Evolutionary conservation across 169 alveolate species (phyloP).

Genomic region (Cyclospora cayetanensis): DNA sequence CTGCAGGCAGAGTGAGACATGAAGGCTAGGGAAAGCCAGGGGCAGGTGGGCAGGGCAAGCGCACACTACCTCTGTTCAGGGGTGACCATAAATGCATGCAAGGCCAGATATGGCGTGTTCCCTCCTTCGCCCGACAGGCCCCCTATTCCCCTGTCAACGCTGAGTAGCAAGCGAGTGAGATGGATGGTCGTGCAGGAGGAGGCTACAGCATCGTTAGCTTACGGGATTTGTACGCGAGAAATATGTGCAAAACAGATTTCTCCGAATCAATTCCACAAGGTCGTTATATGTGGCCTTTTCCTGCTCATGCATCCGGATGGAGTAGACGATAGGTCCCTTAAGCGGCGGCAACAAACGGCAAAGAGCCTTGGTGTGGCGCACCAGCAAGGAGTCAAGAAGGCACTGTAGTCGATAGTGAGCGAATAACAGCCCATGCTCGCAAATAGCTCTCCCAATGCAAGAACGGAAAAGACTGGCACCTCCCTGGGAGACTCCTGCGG

Average conservation of each 20-base stretch:
- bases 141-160: too few species aligned
- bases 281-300: conserved; percentile 53
- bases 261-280: conserved; percentile 47
- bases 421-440: neutral
- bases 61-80: too few species aligned
- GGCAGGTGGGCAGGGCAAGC: too few species aligned
- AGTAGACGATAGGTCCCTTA: conserved; percentile 42
- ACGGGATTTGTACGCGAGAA: conserved; percentile 50
- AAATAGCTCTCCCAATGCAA: neutral
- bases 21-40: too few species aligned
- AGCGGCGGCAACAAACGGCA: conserved; percentile 56
- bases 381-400: conserved; percentile 19
- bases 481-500: neutral
- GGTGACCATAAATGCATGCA: too few species aligned
- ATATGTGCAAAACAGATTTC: conserved; percentile 68
- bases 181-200: too few species aligned
- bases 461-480: neutral
- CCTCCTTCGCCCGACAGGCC: too few species aligned
- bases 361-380: conserved; percentile 55
- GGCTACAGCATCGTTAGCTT: neutral
- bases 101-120: too few species aligned
- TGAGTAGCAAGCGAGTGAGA: too few species aligned
- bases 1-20: too few species aligned
- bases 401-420: conserved; percentile 2
- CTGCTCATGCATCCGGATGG: neutral